Evolutionary conservation across 2,329 filamentous ascomycete species (phyloP).

Genomic region (Bipolaris oryzae): DNA sequence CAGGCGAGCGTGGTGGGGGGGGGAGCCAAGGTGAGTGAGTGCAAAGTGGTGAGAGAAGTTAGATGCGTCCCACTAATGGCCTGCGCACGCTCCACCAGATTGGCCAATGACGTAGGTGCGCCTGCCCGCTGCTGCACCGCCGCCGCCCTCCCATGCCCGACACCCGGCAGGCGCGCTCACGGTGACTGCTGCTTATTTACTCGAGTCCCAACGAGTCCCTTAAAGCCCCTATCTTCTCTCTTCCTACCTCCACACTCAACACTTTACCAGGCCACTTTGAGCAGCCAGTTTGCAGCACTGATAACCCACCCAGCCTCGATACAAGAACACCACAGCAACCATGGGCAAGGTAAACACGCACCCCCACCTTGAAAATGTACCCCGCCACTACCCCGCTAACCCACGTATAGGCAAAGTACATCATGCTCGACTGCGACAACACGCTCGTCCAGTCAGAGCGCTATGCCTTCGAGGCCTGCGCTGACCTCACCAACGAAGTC

Average conservation of each 20-base stretch:
- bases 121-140: slow-evolving; percentile 21
- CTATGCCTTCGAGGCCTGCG: slow-evolving; percentile 89
- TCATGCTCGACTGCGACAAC: slow-evolving; percentile 72
- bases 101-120: slow-evolving; percentile 33
- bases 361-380: slow-evolving; percentile 9
- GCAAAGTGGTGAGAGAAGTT: slow-evolving; percentile 12
- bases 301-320: slow-evolving; percentile 13
- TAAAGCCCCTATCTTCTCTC: slow-evolving; percentile 13
- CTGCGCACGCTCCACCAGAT: slow-evolving; percentile 15
- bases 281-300: slow-evolving; percentile 28
- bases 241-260: slow-evolving; percentile 10
- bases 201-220: slow-evolving; percentile 29
- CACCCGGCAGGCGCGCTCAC: slow-evolving; percentile 31
- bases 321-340: slow-evolving; percentile 25
- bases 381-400: slow-evolving; percentile 32
- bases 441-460: slow-evolving; percentile 91
- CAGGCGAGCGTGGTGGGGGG: slow-evolving; percentile 2
- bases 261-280: not conserved
- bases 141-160: slow-evolving; percentile 22
- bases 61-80: slow-evolving; percentile 15
- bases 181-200: slow-evolving; percentile 34
- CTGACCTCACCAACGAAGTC: slow-evolving; percentile 86
- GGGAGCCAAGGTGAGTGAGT: slow-evolving; percentile 11
- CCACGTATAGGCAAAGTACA: slow-evolving; percentile 52
- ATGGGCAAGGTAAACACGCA: slow-evolving; percentile 39